phyloP scores from a whole-genome alignment of 1,284 basidiomycete species.

The Paramarasmius palmivorus region DNA sequence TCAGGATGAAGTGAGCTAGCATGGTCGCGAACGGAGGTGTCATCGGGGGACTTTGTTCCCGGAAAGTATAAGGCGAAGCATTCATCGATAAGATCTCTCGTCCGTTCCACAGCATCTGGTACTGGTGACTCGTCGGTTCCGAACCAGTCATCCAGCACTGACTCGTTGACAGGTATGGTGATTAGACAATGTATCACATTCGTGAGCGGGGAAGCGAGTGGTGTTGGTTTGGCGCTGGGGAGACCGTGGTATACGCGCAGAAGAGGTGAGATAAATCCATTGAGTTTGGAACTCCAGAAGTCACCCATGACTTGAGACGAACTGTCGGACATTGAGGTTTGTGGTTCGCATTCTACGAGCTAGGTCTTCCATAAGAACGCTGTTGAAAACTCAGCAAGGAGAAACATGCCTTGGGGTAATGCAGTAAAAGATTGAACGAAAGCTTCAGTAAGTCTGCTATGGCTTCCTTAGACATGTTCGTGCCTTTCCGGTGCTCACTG shows the following conservation, averaged over 20 bases:
- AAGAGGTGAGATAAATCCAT: slow-evolving; percentile 63
- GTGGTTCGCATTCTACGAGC: slow-evolving; percentile 48
- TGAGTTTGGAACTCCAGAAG: slow-evolving; percentile 68
- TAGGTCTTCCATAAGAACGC: slow-evolving; percentile 17
- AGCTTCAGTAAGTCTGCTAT: slow-evolving; percentile 77
- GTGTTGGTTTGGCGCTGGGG: slow-evolving; percentile 57
- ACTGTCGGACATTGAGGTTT: slow-evolving; percentile 27
- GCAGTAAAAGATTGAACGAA: slow-evolving; percentile 70
- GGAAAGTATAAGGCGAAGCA: slow-evolving; percentile 65
- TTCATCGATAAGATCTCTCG: slow-evolving; percentile 65
- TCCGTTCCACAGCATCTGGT: slow-evolving; percentile 57
- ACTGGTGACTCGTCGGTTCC: slow-evolving; percentile 22
- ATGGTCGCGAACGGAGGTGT: slow-evolving; percentile 54
- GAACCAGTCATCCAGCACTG: slow-evolving; percentile 54
- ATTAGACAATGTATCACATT: slow-evolving; percentile 77
- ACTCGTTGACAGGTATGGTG: slow-evolving; percentile 61
- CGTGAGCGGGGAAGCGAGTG: slow-evolving; percentile 66
- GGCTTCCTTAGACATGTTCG: slow-evolving; percentile 64
- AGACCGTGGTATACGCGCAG: slow-evolving; percentile 63
- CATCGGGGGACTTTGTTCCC: slow-evolving; percentile 35
- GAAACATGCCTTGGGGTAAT: slow-evolving; percentile 58
- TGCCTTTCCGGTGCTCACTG: slow-evolving; percentile 43
- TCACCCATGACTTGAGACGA: slow-evolving; percentile 51
- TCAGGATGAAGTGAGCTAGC: not conserved
- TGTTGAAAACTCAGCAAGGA: not conserved